These are phyloP conservation scores for Jaltomata sinuosa DNA, from an alignment of 257 asterid species.

Conservation along the genomic window DNA sequence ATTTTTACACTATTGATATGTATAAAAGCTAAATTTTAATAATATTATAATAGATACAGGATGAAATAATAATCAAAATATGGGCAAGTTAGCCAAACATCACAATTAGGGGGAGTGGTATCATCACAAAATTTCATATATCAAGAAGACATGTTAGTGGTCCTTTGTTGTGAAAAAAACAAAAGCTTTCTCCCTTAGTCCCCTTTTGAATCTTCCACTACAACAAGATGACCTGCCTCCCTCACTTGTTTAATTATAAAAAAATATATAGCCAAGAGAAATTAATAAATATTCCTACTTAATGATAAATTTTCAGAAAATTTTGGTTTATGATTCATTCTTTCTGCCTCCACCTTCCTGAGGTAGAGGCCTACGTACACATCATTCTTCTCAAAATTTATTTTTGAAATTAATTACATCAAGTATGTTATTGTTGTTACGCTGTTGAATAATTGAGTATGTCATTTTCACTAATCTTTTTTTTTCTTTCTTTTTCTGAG, in stretches of 20 bases:
- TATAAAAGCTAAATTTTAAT: too few relatives aligned
- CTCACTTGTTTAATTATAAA: neutral
- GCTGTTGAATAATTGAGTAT: too few relatives aligned
- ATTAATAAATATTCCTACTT: neutral
- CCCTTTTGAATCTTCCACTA: neutral
- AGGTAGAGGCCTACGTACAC: too few relatives aligned
- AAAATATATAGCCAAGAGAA: neutral
- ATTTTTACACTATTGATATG: neutral
- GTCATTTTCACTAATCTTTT: neutral
- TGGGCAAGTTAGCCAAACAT: neutral
- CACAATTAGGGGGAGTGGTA: neutral
- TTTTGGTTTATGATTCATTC: neutral
- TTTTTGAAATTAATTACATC: too few relatives aligned
- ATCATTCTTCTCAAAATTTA: too few relatives aligned
- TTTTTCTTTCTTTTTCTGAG: neutral
- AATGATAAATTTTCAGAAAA: neutral
- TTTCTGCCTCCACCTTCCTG: too few relatives aligned
- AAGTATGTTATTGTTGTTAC: too few relatives aligned
- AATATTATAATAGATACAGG: too few relatives aligned
- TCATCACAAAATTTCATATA: neutral
- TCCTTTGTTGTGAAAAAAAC: neutral
- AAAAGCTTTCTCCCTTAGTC: neutral
- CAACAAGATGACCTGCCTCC: neutral
- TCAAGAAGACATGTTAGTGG: constrained; percentile 11
- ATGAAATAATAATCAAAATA: neutral